Base-by-base conservation (phyloP, 208 protist species). In the Leishmania tarentolae region DNA sequence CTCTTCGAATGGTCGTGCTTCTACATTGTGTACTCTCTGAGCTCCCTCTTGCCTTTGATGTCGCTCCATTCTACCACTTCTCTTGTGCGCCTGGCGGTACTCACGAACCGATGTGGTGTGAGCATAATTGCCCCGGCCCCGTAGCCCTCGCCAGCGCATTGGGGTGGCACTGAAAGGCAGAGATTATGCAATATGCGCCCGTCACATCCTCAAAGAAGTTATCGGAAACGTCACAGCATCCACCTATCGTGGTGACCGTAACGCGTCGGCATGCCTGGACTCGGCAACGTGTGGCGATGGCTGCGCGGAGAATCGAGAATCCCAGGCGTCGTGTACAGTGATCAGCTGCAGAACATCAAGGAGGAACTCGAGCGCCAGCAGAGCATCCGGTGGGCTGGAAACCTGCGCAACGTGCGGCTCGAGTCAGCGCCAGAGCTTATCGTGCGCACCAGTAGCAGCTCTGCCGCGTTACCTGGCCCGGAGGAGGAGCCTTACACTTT, bases 401-500 rank as follows among this genome's bases (percentile, higher is more conserved):
- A 86, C n/a, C 66, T 97, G 47, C 90, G 88, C 72, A 94, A 97
- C 79, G 86, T 96, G 21, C 88, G 88, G 0, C 65, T 92, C 65
- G 91, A 93, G 7, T 94, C 85, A 4, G 89, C 84, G 3, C 90
- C 92, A 0, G 59, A 72, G 6, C 37, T 85, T 0, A 73, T 85
- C n/a, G 72, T 85, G 31, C 82, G 82, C n/a, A 81, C 77, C 17
- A 83, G 59, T 24, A 77, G 75, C 37, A 65, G 92, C 6, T n/a
- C 89, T 9, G 76, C 84, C 24, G 66, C 82, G 17, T 80, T 73
- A 75, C 79, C 86, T 5, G 92, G 92, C 9, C 94, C 93, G 0
- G 94, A 96, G 87, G 88, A 90, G 82, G 87, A 91, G 83, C 94
- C 94, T n/a, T 97, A 96, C 88, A 96, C 93, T 28, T 95, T 94